phyloP scores from a whole-genome alignment of 495 filamentous ascomycete genomes.

The Podospora sp. region DNA sequence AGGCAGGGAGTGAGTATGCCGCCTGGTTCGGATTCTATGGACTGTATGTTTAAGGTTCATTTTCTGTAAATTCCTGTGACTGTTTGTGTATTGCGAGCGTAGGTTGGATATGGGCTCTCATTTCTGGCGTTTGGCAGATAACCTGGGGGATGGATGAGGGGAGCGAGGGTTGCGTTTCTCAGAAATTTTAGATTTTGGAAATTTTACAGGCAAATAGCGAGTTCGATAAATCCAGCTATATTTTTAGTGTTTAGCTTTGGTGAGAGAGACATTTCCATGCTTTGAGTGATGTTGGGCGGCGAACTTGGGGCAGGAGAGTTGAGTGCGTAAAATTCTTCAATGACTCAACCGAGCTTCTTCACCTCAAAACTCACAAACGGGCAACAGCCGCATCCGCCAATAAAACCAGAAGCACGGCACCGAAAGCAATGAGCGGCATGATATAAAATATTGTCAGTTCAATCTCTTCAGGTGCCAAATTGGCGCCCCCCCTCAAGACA shows the following conservation, averaged over 20 bases:
- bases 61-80: not conserved
- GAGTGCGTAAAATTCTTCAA: slow-evolving; percentile 21
- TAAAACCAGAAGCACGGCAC: not conserved
- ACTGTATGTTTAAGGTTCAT: not conserved
- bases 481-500: slow-evolving; percentile 19
- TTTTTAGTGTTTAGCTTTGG: not conserved
- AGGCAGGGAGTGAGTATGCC: not conserved
- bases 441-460: not conserved
- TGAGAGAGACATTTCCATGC: not conserved
- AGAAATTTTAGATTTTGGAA: no score
- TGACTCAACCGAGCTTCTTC: slow-evolving; percentile 27
- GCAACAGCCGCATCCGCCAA: not conserved
- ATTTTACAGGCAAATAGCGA: no score
- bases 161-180: no score
- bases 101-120: not conserved
- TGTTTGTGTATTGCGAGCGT: not conserved
- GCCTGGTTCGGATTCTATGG: not conserved
- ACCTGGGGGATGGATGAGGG: no score
- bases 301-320: slow-evolving; percentile 9
- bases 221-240: not conserved
- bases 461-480: slow-evolving; percentile 18
- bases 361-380: slow-evolving; percentile 1
- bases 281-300: not conserved
- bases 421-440: not conserved
- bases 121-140: not conserved